Percentiles rank a stretch among this genome's conserved stretches.
These are phyloP conservation scores for Vavraia culicis DNA, from an alignment of 371 early-diverging fungal species.

Conservation along the genomic window DNA sequence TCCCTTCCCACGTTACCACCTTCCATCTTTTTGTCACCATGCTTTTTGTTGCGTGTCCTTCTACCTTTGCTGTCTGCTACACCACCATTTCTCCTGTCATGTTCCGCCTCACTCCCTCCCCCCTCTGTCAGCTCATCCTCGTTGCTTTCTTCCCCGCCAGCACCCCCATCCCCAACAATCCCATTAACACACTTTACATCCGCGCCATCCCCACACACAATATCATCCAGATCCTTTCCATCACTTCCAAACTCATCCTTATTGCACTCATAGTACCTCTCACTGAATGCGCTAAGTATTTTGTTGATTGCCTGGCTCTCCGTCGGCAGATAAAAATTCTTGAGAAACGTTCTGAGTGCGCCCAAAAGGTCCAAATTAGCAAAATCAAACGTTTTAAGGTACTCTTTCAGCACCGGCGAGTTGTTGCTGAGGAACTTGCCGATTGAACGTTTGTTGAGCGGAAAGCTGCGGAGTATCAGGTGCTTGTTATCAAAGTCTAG, in stretches of 20 bases:
- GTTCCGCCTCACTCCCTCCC: too few relatives aligned
- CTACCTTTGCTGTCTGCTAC: too few relatives aligned
- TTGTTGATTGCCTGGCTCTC: constrained; percentile 72
- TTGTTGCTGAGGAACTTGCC: constrained; percentile 68
- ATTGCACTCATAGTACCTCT: constrained; percentile 54
- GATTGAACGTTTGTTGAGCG: constrained; percentile 34
- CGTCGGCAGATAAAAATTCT: constrained; percentile 63
- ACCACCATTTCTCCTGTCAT: too few relatives aligned
- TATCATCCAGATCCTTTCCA: constrained; percentile 57
- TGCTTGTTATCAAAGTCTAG: too few relatives aligned
- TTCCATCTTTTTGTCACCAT: too few relatives aligned
- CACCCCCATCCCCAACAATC: constrained; percentile 55
- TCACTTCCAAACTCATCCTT: constrained; percentile 42
- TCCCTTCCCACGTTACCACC: too few relatives aligned
- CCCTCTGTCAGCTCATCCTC: background rate
- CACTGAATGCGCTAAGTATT: constrained; percentile 59
- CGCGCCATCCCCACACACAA: constrained; percentile 52
- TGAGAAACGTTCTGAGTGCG: constrained; percentile 55
- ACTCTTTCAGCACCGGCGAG: constrained; percentile 51
- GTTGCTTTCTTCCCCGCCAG: constrained; percentile 63
- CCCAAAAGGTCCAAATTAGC: constrained; percentile 57
- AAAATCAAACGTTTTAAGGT: constrained; percentile 58
- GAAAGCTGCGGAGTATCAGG: too few relatives aligned
- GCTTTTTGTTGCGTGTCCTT: too few relatives aligned
- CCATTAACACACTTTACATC: constrained; percentile 43